Percentiles rank a stretch among this genome's conserved stretches.
These are phyloP conservation scores for Ganoderma meredithae DNA, from an alignment of 1,284 basidiomycete species.

Conservation along the genomic window DNA sequence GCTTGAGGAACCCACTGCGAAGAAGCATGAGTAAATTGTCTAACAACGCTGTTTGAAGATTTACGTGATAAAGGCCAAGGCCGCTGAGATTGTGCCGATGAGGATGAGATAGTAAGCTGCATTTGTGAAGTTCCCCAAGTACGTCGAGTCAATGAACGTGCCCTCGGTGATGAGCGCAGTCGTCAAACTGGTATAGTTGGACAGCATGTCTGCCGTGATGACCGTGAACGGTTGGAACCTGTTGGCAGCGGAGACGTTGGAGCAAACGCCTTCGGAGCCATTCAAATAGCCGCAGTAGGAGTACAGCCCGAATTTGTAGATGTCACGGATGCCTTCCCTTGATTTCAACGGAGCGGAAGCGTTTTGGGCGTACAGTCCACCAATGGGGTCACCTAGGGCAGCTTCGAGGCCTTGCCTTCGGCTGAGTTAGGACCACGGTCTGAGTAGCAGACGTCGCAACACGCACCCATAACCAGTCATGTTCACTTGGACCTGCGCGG, in stretches of 20 bases:
- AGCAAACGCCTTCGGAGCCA: conserved; percentile 65
- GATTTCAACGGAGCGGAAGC: conserved; percentile 65
- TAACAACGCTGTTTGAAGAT: conserved; percentile 46
- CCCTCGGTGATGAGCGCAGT: conserved; percentile 57
- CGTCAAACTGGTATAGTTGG: conserved; percentile 67
- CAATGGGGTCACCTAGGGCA: conserved; percentile 64
- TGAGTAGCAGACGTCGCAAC: conserved; percentile 13
- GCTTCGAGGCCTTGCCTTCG: conserved; percentile 57
- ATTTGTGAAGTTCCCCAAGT: conserved; percentile 67
- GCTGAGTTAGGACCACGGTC: conserved; percentile 22
- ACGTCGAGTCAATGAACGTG: conserved; percentile 67
- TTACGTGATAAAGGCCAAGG: conserved; percentile 64
- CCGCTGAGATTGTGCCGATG: conserved; percentile 72
- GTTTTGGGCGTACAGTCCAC: conserved; percentile 74
- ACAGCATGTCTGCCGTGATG: conserved; percentile 69
- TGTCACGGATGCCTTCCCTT: conserved; percentile 67
- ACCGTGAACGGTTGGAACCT: conserved; percentile 67
- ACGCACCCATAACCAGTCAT: conserved; percentile 73
- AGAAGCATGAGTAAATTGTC: conserved; percentile 11
- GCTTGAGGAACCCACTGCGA: conserved; percentile 70
- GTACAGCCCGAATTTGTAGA: conserved; percentile 81
- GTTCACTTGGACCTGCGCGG: conserved; percentile 68
- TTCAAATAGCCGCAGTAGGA: conserved; percentile 77
- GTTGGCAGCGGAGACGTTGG: conserved; percentile 63
- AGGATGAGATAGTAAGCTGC: conserved; percentile 80